These are phyloP conservation scores for Fraxinus latifolia DNA, from an alignment of 305 asterid genomes.

Conservation along the genomic window DNA sequence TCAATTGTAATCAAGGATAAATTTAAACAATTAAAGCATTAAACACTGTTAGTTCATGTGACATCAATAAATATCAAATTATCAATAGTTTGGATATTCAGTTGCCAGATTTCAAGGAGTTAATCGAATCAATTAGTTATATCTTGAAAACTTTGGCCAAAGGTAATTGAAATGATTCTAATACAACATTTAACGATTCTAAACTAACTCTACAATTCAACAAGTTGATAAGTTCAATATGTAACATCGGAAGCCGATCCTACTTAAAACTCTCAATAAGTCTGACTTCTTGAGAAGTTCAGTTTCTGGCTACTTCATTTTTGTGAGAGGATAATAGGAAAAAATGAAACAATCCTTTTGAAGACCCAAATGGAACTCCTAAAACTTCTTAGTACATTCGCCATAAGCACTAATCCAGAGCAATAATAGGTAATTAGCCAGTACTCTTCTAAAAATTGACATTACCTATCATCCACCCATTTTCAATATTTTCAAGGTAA, in stretches of 20 bases:
- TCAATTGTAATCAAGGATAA: background rate
- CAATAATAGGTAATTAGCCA: background rate
- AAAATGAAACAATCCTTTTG: background rate
- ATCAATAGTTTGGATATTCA: background rate
- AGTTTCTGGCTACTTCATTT: background rate
- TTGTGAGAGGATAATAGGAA: background rate
- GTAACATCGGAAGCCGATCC: background rate
- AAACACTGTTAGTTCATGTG: background rate
- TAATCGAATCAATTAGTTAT: background rate
- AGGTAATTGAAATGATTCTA: background rate
- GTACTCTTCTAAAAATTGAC: background rate
- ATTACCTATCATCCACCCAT: background rate
- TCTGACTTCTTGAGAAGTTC: conserved; percentile 14
- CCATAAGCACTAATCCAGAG: conserved; percentile 8
- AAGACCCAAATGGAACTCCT: conserved; percentile 11
- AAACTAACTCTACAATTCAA: background rate
- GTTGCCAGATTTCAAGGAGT: background rate
- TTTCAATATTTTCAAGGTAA: background rate
- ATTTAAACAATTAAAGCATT: conserved; percentile 9
- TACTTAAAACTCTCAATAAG: background rate
- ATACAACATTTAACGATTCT: background rate
- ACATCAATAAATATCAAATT: background rate
- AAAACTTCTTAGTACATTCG: background rate
- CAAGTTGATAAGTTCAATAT: background rate
- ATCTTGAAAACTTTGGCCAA: background rate